Percentiles rank a stretch among this genome's conserved stretches.
phyloP scores from a whole-genome alignment of 352 stramenopile species.

The Phytopythium chamaehyphon region DNA sequence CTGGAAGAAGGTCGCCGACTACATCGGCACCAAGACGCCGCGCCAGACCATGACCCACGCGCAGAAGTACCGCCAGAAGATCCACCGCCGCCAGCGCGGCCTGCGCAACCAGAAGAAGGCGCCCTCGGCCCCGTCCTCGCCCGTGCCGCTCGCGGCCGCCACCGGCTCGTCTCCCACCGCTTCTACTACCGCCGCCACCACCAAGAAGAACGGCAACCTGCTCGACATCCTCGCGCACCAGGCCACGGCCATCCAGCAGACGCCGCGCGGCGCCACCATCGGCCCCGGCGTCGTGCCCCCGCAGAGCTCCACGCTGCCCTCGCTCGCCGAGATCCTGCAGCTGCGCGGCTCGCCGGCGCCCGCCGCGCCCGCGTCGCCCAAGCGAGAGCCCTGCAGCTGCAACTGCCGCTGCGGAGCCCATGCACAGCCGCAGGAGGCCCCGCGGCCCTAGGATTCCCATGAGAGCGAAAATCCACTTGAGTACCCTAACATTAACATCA shows the following conservation, averaged over 20 bases:
- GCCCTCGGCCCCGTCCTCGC: slow-evolving; percentile 8
- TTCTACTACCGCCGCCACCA: too few species aligned
- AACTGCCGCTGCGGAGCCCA: slow-evolving; percentile 29
- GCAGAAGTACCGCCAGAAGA: slow-evolving; percentile 85
- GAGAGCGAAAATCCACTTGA: slow-evolving; percentile 10
- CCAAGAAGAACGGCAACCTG: slow-evolving; percentile 42
- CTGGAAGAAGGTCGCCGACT: slow-evolving; percentile 85
- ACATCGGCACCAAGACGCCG: slow-evolving; percentile 83
- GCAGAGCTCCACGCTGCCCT: slow-evolving; percentile 52
- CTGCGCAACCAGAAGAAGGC: slow-evolving; percentile 77
- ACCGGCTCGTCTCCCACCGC: slow-evolving; percentile 26
- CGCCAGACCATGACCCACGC: slow-evolving; percentile 93
- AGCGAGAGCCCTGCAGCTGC: slow-evolving; percentile 19
- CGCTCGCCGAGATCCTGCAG: slow-evolving; percentile 69
- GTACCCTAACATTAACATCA: not conserved
- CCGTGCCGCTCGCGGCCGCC: slow-evolving; percentile 16
- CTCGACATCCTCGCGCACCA: slow-evolving; percentile 73
- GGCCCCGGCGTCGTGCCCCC: slow-evolving; percentile 19
- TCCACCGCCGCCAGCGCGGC: slow-evolving; percentile 61
- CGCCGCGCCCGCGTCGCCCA: not conserved
- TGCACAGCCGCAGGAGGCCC: slow-evolving; percentile 15
- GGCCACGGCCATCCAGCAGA: slow-evolving; percentile 38
- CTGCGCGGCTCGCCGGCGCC: slow-evolving; percentile 25
- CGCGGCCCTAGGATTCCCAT: slow-evolving; percentile 17
- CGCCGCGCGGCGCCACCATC: slow-evolving; percentile 9